Percentiles rank a stretch among this genome's conserved stretches.
These are phyloP conservation scores for Globisporangium yorkense DNA, from an alignment of 352 stramenopile genomes.

Conservation along the genomic window DNA sequence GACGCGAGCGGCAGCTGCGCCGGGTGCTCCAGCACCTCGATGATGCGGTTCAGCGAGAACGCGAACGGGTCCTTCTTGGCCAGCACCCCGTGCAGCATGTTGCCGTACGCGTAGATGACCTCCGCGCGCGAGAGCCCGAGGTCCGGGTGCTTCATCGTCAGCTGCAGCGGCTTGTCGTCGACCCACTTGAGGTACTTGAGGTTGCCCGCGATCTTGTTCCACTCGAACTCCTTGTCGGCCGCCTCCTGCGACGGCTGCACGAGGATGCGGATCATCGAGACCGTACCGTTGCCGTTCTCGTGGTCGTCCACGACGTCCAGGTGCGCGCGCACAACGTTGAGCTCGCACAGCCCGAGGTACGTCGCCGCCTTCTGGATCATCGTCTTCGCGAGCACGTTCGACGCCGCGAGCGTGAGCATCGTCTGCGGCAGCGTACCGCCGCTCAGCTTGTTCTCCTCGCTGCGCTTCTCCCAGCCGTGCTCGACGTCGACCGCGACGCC, in stretches of 20 bases:
- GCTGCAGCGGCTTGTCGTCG: conserved; percentile 69
- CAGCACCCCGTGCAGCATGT: conserved; percentile 94
- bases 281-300: conserved; percentile 50
- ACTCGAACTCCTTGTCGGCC: conserved; percentile 58
- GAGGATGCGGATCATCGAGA: conserved; percentile 80
- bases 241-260: conserved; percentile 63
- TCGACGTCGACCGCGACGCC: conserved; percentile 75
- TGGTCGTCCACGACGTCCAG: conserved; percentile 93
- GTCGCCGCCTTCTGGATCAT: conserved; percentile 77
- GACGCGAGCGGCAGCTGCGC: conserved; percentile 88
- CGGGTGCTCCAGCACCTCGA: conserved; percentile 89
- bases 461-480: conserved; percentile 76
- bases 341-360: conserved; percentile 89
- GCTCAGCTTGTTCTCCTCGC: conserved; percentile 79
- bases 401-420: conserved; percentile 79
- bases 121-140: conserved; percentile 90
- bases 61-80: conserved; percentile 92
- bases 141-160: conserved; percentile 83
- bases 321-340: conserved; percentile 94
- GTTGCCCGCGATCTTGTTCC: conserved; percentile 80
- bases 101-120: conserved; percentile 94
- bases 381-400: conserved; percentile 82
- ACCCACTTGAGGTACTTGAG: conserved; percentile 88
- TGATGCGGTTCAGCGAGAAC: conserved; percentile 93
- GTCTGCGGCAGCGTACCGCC: conserved; percentile 49